A percentile compares a stretch with the other conserved stretches of the same genome.
These are phyloP conservation scores for Cerrena zonata DNA, from an alignment of 1,284 basidiomycete species.

Conservation along the genomic window DNA sequence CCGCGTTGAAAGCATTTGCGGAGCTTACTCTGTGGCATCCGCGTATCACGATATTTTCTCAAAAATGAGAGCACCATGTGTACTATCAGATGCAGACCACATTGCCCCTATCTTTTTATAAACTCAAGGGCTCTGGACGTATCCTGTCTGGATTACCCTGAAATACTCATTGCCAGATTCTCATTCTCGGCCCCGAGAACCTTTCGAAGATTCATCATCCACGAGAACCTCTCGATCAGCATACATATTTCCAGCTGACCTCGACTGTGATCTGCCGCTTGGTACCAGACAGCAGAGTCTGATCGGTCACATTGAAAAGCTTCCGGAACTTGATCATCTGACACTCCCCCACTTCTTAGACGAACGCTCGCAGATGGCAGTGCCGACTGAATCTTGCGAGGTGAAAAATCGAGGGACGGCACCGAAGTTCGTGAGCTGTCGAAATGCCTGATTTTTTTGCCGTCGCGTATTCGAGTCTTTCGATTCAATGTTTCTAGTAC, in stretches of 20 bases:
- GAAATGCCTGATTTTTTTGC: background rate
- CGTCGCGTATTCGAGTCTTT: background rate
- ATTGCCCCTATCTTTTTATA: no score
- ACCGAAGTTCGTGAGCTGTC: no score
- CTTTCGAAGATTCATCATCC: background rate
- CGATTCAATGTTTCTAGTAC: background rate
- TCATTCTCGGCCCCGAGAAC: background rate
- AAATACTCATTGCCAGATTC: background rate
- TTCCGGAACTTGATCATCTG: background rate
- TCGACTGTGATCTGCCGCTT: slow-evolving; percentile 1
- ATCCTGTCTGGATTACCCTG: no score
- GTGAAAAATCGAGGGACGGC: background rate
- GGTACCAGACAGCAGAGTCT: background rate
- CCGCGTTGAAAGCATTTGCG: no score
- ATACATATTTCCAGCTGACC: background rate
- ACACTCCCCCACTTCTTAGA: background rate
- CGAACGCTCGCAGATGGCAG: background rate
- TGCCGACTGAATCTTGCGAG: background rate
- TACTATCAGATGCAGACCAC: no score
- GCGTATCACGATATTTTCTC: no score
- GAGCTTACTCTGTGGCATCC: no score
- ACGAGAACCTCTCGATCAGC: background rate
- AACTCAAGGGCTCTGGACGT: no score
- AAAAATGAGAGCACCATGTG: no score
- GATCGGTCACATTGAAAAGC: background rate